Evolutionary conservation across 2,329 filamentous ascomycete genomes (phyloP), one percentile per base, ranked within the genome.

Genomic region (Rugonectria rugulosa): DNA sequence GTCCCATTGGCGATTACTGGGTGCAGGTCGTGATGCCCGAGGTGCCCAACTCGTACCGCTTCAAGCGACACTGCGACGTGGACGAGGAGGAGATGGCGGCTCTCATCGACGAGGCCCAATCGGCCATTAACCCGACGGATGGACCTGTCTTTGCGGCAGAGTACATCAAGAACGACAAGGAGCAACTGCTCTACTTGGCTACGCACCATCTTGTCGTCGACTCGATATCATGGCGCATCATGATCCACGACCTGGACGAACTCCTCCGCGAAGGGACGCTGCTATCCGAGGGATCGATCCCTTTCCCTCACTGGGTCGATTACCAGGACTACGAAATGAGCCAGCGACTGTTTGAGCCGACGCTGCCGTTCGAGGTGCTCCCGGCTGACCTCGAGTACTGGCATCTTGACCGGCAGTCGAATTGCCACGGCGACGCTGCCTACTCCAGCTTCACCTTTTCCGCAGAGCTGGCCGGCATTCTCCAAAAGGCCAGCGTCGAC

Each of bases 131-230:
- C 57, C 74, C 83, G n/a, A 74, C 79, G 48, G 68, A 73, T 0
- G 81, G 81, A 0, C 81, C 81, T 0, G 73, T 82, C 0, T 83
- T 84, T 56, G 75, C 77, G 0, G 79, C 76, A 5, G 74, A 81
- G 49, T 78, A 81, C 51, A 73, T 84, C 20, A 73, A 75, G 11
- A 80, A 76, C 40, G 75, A 81, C 40, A 76, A 75, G 4, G 71
- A 73, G 53, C 80, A 82, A 46, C 68, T 80, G 49, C 61, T 84
- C 2, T 82, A 80, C 57, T 66, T 84, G 9, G 73, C 75, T 1
- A 80, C 81, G 0, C 81, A 84, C 55, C 81, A 82, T 43, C 72
- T 84, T 4, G 79, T 79, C 1, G 75, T 83, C 11, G 81, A 84
- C 48, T 64, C 79, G 9, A 72, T 73, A 6, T 83, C 81, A 0